Base-by-base conservation (phyloP, 768 basidiomycete species). In the Suillus subluteus region DNA sequence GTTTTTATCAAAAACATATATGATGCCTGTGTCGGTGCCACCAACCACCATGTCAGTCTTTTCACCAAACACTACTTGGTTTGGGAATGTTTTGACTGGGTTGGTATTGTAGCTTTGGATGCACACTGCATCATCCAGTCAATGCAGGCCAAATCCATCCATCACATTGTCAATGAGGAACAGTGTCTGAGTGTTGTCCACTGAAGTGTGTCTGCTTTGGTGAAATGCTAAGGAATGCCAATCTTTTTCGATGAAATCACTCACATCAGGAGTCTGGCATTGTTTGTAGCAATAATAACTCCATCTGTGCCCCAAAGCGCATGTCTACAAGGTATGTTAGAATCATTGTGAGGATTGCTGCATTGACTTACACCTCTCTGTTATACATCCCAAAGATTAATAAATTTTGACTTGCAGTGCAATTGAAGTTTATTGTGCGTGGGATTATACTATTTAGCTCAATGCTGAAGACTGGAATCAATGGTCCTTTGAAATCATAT, bases 371-470 rank as follows among this genome's bases (percentile, higher is more conserved):
- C 64, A 65, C 43, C 30, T 65, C 40, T 30, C 64, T 43, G 5
- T 65, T 40, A 44, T 61, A 65, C 64, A 61, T 65, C 9, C 64
- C 26, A n/a, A 65, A 65, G 16, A 65, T 40, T 32, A 65, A 12
- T 37, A 65, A 11, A 26, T 65, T 58, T 50, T 11, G 11, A 50
- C 12, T 50, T 50, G 48, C 48, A 30, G 58, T 16, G 4, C 41
- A 11, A 1, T 58, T 44, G n/a, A 62, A 62, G 43, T 65, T 35
- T 37, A 59, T 26, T 3, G 58, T 58, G 11, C 5, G 4, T 6
- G 43, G 43, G 7, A 65, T 32, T 5, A 56, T 43, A 12, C 18
- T 59, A 30, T 13, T 16, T 6, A 65, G 23, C 23, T 56, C 23
- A 13, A 50, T 23, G 30, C 40, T 58, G 58, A 40, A 58, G 6